Evolutionary conservation across 257 asterid species (phyloP), one percentile per base, ranked within the genome.

Genomic region (Nicotiana obtusifolia): DNA sequence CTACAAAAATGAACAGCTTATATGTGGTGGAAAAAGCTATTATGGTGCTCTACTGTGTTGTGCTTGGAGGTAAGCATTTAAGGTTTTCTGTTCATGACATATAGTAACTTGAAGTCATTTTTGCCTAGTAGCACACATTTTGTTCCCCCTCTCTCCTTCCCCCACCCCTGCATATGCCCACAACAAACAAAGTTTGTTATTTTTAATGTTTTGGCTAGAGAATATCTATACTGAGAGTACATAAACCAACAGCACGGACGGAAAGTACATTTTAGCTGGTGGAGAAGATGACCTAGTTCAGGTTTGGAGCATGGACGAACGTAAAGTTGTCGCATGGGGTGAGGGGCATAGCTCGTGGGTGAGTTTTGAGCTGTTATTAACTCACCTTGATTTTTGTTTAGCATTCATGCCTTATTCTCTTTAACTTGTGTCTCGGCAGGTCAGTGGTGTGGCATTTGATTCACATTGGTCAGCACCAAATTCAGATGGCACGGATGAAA

Each of bases 321-420:
- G 98, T 20, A 96, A 94, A 83, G 87, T 96, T 90, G 98, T 96
- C 47, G 99, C 99, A 22, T 96, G 98, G 98, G 99, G 99, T 7
- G 99, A 94, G 92, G 99, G 99, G 65, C 99, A 96, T 85, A 94
- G 89, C 84, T 96, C 99, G 64, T 96, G 99, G 99, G 99, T 94
- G 86, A 92, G 98, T 87, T 84, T 62, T 80, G 56, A n/a, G 69
- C 75, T 14, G 31, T 67, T 24, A 3, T 41, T 64, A 10, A 76
- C 19, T 64, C 15, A 78, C 76, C 57, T 81, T 49, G 73, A 44
- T 78, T 53, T 53, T 35, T 82, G 64, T 73, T 80, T 76, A 35
- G 73, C 81, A 30, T 64, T 76, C 69, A 49, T 76, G 47, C 79
- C 56, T 82, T 84, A 76, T 41, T 78, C 57, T 81, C 22, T 57